Evolutionary conservation across 371 early-diverging fungal genomes (phyloP), one percentile per base, ranked within the genome.

Genomic region (Mucor saturninus): DNA sequence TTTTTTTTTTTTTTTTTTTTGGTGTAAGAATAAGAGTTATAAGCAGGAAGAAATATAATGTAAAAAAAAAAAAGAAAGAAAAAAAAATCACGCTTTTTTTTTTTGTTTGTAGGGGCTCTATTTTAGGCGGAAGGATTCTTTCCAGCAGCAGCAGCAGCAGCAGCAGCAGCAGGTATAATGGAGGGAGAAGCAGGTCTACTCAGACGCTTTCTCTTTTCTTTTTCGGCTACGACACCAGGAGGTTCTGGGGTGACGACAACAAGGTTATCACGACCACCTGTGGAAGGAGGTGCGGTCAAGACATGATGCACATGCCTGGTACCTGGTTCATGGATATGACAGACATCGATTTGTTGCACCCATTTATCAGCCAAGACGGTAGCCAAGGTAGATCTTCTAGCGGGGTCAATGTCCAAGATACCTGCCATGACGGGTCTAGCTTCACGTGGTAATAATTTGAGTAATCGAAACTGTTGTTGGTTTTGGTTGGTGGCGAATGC

Each of bases 271-370:
- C 75, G 49, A 6, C 57, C 58, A 13, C 45, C 32, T 14, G 46
- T 62, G 13, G 67, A 61, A 15, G 62, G 39, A 15, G 67, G 50
- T 11, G 69, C 40, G 7, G 59, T 66, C 15, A 71, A 50, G 6
- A 89, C 77, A 38, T 86, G 82, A 59, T 83, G 84, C 3, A 81
- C 77, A 56, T 82, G 83, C 3, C 68, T 67, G 26, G 63, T 71
- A 26, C 81, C 79, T 54, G 81, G 74, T 35, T 77, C 75, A 15
- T 77, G 76, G 4, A 67, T 51, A 10, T 73, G 73, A 58, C 91
- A 90, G 5, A 84, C 79, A 42, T 87, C 88, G 35, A 89, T 75
- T 11, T 68, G 67, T 62, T 83, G 75, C 48, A 87, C 79, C 88
- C 87, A 88, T 10, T 78, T 71, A 65, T 84, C 83, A 4, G 64